Evolutionary conservation across 2,329 filamentous ascomycete genomes (phyloP).

Genomic region (Beauveria brongniartii): DNA sequence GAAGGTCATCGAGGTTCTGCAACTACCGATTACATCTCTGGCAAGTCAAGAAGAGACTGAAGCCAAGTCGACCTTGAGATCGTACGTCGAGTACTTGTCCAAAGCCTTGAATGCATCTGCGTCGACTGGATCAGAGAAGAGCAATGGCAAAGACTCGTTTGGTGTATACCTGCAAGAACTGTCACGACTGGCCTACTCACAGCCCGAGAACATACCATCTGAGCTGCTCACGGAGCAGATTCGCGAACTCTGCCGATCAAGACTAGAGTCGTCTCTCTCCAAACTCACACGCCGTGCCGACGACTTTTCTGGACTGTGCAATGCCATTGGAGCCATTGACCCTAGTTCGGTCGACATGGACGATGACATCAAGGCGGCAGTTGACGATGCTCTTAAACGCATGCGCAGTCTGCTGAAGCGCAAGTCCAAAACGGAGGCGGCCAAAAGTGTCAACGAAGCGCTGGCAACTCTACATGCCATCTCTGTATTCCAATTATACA

Average conservation of each 20-base stretch:
- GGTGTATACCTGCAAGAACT: conserved; percentile 43
- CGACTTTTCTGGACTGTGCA: conserved; percentile 45
- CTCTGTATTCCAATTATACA: conserved; percentile 81
- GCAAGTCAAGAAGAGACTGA: conserved; percentile 19
- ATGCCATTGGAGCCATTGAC: conserved; percentile 46
- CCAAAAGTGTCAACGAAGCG: conserved; percentile 44
- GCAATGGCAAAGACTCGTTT: conserved; percentile 23
- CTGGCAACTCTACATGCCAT: conserved; percentile 77
- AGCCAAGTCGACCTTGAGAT: conserved; percentile 31
- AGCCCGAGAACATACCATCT: conserved; percentile 31
- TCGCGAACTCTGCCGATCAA: conserved; percentile 44
- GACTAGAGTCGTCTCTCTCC: conserved; percentile 50
- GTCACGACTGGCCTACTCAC: conserved; percentile 47
- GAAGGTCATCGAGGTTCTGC: conserved; percentile 39
- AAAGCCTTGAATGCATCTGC: conserved; percentile 37
- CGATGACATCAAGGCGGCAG: conserved; percentile 44
- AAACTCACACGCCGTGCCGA: conserved; percentile 47
- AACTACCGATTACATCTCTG: conserved; percentile 31
- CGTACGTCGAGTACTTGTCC: conserved; percentile 47
- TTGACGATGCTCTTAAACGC: conserved; percentile 42
- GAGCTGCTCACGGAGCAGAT: conserved; percentile 43
- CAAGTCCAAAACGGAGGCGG: conserved; percentile 26
- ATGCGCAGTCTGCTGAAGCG: conserved; percentile 45
- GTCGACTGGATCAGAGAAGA: conserved; percentile 18
- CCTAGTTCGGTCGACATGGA: conserved; percentile 45